Evolutionary conservation across 2,329 filamentous ascomycete genomes (phyloP).

Genomic region (Calonectria pseudoturangicola): DNA sequence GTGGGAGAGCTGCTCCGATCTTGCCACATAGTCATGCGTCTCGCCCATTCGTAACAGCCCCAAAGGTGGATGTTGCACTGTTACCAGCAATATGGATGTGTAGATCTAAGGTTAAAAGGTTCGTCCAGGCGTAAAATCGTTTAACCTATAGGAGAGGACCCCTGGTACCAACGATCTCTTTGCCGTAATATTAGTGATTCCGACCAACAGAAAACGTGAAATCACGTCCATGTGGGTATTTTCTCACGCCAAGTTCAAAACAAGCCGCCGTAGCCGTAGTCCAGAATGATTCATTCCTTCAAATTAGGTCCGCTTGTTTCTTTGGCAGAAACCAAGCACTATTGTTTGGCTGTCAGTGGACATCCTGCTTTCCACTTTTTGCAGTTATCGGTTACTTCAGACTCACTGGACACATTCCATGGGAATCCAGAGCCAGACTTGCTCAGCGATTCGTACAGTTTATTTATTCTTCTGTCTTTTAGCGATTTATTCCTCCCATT

Average conservation of each 20-base stretch:
- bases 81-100: constrained; percentile 12
- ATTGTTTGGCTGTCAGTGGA: constrained; percentile 12
- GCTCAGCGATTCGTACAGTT: neutral
- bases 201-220: neutral
- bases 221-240: neutral
- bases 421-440: neutral
- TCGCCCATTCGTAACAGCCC: constrained; percentile 6
- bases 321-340: neutral
- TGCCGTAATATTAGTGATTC: no score
- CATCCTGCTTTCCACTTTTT: constrained; percentile 14
- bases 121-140: neutral
- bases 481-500: neutral
- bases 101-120: constrained; percentile 16
- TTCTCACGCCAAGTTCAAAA: neutral
- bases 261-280: neutral
- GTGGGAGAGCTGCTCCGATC: neutral
- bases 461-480: neutral
- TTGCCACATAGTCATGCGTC: neutral
- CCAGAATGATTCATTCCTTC: constrained; percentile 2
- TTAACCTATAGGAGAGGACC: neutral
- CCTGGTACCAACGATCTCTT: neutral
- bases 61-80: neutral
- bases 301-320: neutral
- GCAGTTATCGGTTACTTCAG: neutral
- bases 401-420: neutral